Conservation (phyloP, 108 stramenopile species). For the Fragilaria radians region DNA sequence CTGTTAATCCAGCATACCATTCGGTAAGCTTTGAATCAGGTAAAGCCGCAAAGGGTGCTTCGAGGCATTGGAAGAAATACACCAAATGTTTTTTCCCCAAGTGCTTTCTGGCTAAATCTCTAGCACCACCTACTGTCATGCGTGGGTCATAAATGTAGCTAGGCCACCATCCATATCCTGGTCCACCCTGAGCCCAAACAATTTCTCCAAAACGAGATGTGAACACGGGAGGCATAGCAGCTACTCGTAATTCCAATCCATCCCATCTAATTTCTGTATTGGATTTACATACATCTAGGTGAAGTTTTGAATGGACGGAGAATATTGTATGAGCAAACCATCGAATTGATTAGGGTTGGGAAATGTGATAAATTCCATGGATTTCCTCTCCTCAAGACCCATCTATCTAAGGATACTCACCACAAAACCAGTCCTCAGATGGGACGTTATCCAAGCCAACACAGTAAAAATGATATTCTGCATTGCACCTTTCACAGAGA, state of each 20-base stretch:
- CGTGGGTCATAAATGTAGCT: slow-evolving; percentile 55
- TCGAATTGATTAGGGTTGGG: no score
- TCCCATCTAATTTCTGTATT: no score
- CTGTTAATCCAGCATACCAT: slow-evolving; percentile 71
- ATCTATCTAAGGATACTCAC: slow-evolving; percentile 46
- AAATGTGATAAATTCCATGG: no score
- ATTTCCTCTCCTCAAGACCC: no score
- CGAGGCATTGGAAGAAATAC: slow-evolving; percentile 81
- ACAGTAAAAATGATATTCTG: slow-evolving; percentile 81
- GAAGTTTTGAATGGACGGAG: slow-evolving; percentile 27
- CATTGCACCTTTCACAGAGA: slow-evolving; percentile 75
- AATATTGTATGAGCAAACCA: no score
- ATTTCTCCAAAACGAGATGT: slow-evolving; percentile 79
- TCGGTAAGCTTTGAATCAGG: slow-evolving; percentile 37
- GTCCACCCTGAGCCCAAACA: slow-evolving; percentile 77
- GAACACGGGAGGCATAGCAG: slow-evolving; percentile 49
- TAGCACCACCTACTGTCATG: slow-evolving; percentile 65
- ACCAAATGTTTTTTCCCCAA: slow-evolving; percentile 74
- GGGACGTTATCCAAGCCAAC: slow-evolving; percentile 52
- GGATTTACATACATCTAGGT: slow-evolving; percentile 15
- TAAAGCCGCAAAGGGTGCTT: slow-evolving; percentile 72
- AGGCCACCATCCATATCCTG: slow-evolving; percentile 75
- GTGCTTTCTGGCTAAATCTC: slow-evolving; percentile 67
- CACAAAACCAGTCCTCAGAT: slow-evolving; percentile 73
- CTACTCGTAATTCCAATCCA: slow-evolving; percentile 56